Percentiles rank a stretch among this genome's conserved stretches.
Evolutionary conservation across 139 green algal genomes (phyloP).

Genomic region (Chlamydomonas sp.): DNA sequence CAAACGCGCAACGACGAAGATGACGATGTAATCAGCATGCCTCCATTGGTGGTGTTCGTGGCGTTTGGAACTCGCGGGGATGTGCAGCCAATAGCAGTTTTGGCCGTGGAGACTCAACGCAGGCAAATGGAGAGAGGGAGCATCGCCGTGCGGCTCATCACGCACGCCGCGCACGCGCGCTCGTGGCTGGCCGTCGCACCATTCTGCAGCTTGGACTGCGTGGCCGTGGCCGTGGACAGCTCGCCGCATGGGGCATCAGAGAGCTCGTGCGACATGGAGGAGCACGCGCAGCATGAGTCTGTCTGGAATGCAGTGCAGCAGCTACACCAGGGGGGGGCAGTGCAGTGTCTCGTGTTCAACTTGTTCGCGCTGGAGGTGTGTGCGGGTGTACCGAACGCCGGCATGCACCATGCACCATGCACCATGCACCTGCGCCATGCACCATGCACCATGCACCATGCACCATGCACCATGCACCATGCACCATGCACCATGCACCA

Average conservation of each 20-base stretch:
- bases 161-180: neutral
- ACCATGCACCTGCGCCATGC: too few relatives aligned
- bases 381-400: too few relatives aligned
- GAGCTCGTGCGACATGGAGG: neutral
- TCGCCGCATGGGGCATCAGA: neutral
- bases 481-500: too few relatives aligned
- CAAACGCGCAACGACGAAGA: too few relatives aligned
- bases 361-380: slow-evolving; percentile 18
- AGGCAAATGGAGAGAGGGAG: neutral
- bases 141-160: slow-evolving; percentile 1
- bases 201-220: neutral
- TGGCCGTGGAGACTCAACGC: slow-evolving; percentile 7
- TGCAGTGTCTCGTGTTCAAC: slow-evolving; percentile 12
- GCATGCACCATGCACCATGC: too few relatives aligned
- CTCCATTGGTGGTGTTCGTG: slow-evolving; percentile 11
- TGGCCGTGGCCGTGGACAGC: too few relatives aligned
- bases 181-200: slow-evolving; percentile 6
- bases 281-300: slow-evolving; percentile 4
- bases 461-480: too few relatives aligned
- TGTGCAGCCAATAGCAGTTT: slow-evolving; percentile 9
- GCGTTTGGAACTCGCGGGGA: slow-evolving; percentile 14
- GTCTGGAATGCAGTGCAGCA: neutral
- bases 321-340: neutral
- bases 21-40: too few relatives aligned
- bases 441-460: too few relatives aligned